These are phyloP conservation scores for Biscogniauxia sp. DNA, from an alignment of 2,329 filamentous ascomycete species.

Conservation along the genomic window DNA sequence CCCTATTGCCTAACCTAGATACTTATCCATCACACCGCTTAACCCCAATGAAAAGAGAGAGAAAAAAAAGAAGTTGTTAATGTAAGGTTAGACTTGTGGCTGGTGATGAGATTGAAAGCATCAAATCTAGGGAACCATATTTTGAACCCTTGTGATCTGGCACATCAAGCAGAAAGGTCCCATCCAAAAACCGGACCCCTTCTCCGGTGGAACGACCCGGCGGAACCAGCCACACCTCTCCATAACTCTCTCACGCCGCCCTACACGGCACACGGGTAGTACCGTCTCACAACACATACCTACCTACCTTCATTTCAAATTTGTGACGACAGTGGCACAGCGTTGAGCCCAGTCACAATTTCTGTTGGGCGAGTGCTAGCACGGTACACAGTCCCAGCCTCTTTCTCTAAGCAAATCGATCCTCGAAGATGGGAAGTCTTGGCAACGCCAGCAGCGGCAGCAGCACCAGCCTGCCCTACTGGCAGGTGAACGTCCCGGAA, in stretches of 20 bases:
- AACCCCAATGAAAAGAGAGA: neutral
- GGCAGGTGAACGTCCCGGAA: constrained; percentile 76
- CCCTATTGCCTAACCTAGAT: neutral
- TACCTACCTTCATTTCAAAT: neutral
- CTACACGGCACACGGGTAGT: neutral
- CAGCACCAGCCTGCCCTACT: constrained; percentile 56
- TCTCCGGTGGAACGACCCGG: neutral
- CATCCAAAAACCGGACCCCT: neutral
- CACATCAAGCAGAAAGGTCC: too few species aligned
- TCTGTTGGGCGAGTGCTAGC: too few species aligned
- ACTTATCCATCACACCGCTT: neutral
- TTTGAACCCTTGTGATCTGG: too few species aligned
- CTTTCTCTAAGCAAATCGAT: too few species aligned
- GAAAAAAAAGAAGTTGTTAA: too few species aligned
- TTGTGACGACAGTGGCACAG: too few species aligned
- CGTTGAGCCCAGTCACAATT: too few species aligned
- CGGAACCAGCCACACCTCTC: too few species aligned
- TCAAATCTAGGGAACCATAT: too few species aligned
- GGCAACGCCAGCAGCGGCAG: constrained; percentile 1
- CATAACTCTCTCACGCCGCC: too few species aligned
- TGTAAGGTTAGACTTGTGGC: neutral
- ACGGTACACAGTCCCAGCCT: too few species aligned
- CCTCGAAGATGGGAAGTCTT: constrained; percentile 37
- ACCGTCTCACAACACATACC: neutral
- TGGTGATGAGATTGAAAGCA: neutral